Conservation (phyloP, 257 asterid species). For the Galeopsis tetrahit region DNA sequence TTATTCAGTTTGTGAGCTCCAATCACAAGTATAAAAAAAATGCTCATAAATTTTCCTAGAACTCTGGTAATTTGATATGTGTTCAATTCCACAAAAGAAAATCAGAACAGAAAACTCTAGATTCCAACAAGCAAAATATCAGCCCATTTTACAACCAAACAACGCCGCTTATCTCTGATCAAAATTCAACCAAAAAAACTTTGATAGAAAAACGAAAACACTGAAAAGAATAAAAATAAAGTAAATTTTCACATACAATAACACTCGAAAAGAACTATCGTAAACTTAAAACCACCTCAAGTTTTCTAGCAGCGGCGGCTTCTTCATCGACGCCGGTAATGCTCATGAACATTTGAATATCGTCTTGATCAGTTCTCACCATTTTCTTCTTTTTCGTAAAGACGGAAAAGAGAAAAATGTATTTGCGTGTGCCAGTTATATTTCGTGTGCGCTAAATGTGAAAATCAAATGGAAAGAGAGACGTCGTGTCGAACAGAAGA, state of each 20-base stretch:
- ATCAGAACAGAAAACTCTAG: slow-evolving; percentile 22
- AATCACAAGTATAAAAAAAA: slow-evolving; percentile 1
- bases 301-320: slow-evolving; percentile 44
- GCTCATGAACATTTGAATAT: slow-evolving; percentile 50
- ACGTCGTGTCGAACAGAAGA: background rate
- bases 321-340: slow-evolving; percentile 56
- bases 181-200: slow-evolving; percentile 11
- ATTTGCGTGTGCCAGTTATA: slow-evolving; percentile 1
- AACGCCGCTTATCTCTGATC: slow-evolving; percentile 30
- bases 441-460: slow-evolving; percentile 2
- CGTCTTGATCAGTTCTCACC: slow-evolving; percentile 49
- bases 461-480: background rate
- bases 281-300: slow-evolving; percentile 37
- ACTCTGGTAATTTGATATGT: background rate
- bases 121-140: background rate
- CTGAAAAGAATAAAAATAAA: background rate
- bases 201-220: background rate
- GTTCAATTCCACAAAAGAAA: background rate
- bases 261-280: background rate
- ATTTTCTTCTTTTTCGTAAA: slow-evolving; percentile 19
- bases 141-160: background rate
- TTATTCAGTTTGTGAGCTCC: slow-evolving; percentile 4
- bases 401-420: background rate
- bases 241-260: background rate
- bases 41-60: background rate